phyloP scores from a whole-genome alignment of 495 filamentous ascomycete genomes.

The Chaetomium tenue region DNA sequence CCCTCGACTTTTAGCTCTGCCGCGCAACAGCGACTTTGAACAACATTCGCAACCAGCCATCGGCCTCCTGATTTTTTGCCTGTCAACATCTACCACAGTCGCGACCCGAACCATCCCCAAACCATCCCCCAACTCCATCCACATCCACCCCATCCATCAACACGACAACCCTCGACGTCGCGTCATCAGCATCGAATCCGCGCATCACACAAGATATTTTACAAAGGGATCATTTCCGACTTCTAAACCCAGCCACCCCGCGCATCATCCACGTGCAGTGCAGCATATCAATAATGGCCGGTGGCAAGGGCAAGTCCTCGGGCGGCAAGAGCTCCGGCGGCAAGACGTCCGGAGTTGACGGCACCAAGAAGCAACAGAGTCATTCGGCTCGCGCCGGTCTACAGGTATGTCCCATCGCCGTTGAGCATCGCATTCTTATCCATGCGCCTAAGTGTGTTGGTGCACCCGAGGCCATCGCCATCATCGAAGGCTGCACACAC shows the following conservation, averaged over 20 bases:
- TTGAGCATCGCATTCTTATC: slow-evolving; percentile 12
- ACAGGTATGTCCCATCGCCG: slow-evolving; percentile 70
- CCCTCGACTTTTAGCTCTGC: slow-evolving; percentile 15
- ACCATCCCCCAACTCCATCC: slow-evolving; percentile 25
- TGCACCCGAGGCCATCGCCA: no score
- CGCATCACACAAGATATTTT: slow-evolving; percentile 17
- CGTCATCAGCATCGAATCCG: slow-evolving; percentile 23
- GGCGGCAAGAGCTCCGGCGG: slow-evolving; percentile 82
- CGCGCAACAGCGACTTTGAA: slow-evolving; percentile 30
- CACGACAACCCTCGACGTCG: slow-evolving; percentile 18
- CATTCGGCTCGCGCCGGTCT: slow-evolving; percentile 97
- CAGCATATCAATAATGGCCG: slow-evolving; percentile 57
- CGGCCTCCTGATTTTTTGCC: slow-evolving; percentile 38
- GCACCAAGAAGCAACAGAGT: slow-evolving; percentile 89
- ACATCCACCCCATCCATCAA: no score
- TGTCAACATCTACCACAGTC: slow-evolving; percentile 37
- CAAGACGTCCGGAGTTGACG: slow-evolving; percentile 73
- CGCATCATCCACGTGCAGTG: slow-evolving; percentile 31
- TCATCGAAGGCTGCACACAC: no score
- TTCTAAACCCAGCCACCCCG: slow-evolving; percentile 28
- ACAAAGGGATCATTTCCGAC: not conserved
- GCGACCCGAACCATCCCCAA: slow-evolving; percentile 27
- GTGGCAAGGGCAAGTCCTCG: slow-evolving; percentile 91
- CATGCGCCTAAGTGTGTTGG: not conserved
- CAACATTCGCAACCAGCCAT: slow-evolving; percentile 31